Percentiles rank a stretch among this genome's conserved stretches.
Evolutionary conservation across 2,329 filamentous ascomycete genomes (phyloP).

Genomic region (Pseudogymnoascus sp.): DNA sequence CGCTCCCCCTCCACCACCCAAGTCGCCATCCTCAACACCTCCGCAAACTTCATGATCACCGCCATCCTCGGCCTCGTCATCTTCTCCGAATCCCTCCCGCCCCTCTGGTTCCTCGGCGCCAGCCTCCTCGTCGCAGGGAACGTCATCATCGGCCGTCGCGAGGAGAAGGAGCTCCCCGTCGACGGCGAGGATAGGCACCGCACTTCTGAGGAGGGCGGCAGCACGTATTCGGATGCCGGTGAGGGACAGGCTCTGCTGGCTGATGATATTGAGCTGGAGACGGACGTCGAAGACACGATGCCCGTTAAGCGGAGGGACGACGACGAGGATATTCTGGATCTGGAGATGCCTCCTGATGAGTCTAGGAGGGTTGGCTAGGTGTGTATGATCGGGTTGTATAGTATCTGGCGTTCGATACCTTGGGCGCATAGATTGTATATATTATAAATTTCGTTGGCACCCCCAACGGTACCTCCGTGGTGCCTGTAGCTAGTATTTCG

Average conservation of each 20-base stretch:
- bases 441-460: not conserved
- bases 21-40: slow-evolving; percentile 75
- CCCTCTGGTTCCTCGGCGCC: slow-evolving; percentile 70
- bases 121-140: slow-evolving; percentile 65
- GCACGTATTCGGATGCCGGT: slow-evolving; percentile 1
- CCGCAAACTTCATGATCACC: slow-evolving; percentile 71
- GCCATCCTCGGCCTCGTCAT: slow-evolving; percentile 62
- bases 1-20: slow-evolving; percentile 67
- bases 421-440: not conserved
- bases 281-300: not conserved
- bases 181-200: not conserved
- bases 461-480: not conserved
- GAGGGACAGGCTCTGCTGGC: slow-evolving; percentile 6
- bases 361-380: not conserved
- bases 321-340: slow-evolving; percentile 10
- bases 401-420: slow-evolving; percentile 8
- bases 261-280: slow-evolving; percentile 10
- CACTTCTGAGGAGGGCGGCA: not conserved
- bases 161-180: slow-evolving; percentile 36
- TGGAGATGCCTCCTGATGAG: slow-evolving; percentile 1
- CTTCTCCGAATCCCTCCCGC: slow-evolving; percentile 63
- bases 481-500: slow-evolving; percentile 2
- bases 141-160: slow-evolving; percentile 66
- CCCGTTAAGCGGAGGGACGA: not conserved
- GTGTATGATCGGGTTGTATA: not conserved